phyloP scores from a whole-genome alignment of 495 filamentous ascomycete species.

The Geoglossum glabrum region DNA sequence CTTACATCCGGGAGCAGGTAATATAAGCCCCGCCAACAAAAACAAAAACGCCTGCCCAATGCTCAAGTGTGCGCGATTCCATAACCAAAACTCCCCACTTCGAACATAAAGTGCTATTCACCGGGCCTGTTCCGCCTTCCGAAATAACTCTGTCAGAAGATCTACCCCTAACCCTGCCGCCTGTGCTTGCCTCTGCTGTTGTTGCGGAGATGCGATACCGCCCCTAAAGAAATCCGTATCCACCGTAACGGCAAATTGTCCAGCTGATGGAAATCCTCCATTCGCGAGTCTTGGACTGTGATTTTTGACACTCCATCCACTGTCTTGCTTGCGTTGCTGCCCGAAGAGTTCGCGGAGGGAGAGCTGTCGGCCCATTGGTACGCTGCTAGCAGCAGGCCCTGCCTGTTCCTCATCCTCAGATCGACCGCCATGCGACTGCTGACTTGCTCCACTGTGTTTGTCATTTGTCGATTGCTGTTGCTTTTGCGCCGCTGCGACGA shows the following conservation, averaged over 20 bases:
- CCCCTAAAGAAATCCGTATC: slow-evolving; percentile 8
- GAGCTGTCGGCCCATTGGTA: slow-evolving; percentile 32
- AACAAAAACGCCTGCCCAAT: background rate
- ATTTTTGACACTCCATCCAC: slow-evolving; percentile 28
- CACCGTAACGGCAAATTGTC: slow-evolving; percentile 1
- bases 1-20: background rate
- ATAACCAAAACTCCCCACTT: background rate
- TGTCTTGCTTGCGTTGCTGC: slow-evolving; percentile 31
- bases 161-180: background rate
- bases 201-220: background rate
- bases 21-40: background rate
- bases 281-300: slow-evolving; percentile 15
- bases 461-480: slow-evolving; percentile 19
- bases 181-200: background rate
- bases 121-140: slow-evolving; percentile 1
- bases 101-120: background rate
- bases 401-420: slow-evolving; percentile 2
- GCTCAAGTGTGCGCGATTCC: background rate
- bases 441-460: background rate
- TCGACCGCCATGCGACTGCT: background rate
- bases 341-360: slow-evolving; percentile 35
- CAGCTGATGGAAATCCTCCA: background rate
- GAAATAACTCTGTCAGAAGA: slow-evolving; percentile 1
- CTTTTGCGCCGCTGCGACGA: slow-evolving; percentile 23
- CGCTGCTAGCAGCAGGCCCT: slow-evolving; percentile 20